Evolutionary conservation across 1,284 basidiomycete species (phyloP), one percentile per base, ranked within the genome.

Genomic region (Trichosporon sp.): DNA sequence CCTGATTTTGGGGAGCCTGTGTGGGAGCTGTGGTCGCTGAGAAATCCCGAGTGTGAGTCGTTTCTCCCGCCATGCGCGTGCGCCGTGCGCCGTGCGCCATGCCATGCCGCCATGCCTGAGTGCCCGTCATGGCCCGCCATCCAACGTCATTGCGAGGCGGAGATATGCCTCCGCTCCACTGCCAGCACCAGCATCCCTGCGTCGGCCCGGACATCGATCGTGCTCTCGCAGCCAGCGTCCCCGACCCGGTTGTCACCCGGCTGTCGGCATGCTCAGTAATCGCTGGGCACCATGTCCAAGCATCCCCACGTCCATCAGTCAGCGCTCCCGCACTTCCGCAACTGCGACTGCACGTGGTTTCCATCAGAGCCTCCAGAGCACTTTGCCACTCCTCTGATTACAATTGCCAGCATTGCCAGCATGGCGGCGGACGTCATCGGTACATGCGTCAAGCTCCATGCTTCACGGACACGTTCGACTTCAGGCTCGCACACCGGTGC

Each of bases 131-230:
- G 18, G 18, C 38, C 11, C 56, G 13, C 9, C 5, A 27, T 25
- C 23, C 21, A 53, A 53, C 56, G 56, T 60, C 56, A 60, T 60
- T 31, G 4, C 29, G 12, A 60, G 56, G 56, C 56, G 56, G 56
- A 60, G 56, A 60, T 60, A 60, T 60, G 56, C 27, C 56, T 60
- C 56, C 56, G 56, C 56, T 60, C 27, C 56, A 60, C 56, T 27
- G 11, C 21, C 51, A n/a, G n/a, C 25, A 18, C 21, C 23, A 8
- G 3, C 15, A 11, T 42, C 38, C 18, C 47, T 25, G 9, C 8
- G 21, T n/a, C 47, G 47, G 47, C 21, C 47, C 47, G 47, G 47
- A 25, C 47, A 51, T 21, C 47, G 47, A 51, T 23, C 5, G 7
- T 3, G 15, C 38, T 42, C 9, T 7, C n/a, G 13, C 38, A 13